Percentiles rank a stretch among this genome's conserved stretches.
Conservation (phyloP, 768 basidiomycete genomes). For the Suillus hirtellus region DNA sequence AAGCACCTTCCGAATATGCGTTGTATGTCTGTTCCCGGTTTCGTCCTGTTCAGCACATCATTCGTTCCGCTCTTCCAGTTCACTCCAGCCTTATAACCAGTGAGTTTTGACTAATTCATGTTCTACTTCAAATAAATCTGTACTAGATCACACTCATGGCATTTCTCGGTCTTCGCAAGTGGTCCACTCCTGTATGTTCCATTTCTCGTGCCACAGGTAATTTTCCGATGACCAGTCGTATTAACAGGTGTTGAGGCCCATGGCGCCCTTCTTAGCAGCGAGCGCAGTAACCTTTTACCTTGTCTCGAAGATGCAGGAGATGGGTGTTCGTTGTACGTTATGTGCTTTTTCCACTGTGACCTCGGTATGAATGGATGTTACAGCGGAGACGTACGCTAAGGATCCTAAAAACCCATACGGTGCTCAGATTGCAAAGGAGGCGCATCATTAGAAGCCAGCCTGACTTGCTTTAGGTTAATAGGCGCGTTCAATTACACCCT, state of each 20-base stretch:
- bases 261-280: not conserved
- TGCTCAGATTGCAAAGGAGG: not conserved
- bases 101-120: not conserved
- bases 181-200: not conserved
- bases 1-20: not conserved
- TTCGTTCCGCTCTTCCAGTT: not conserved
- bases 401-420: not conserved
- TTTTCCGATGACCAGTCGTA: not conserved
- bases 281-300: not conserved
- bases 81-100: not conserved
- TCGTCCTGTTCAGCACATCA: not conserved
- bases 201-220: not conserved
- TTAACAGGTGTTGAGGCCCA: slow-evolving; percentile 1
- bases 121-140: not conserved
- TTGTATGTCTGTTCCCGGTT: not conserved
- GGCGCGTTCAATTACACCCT: not conserved
- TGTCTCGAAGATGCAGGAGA: not conserved
- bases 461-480: not conserved
- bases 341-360: not conserved
- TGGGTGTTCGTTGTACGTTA: not conserved
- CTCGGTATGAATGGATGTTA: not conserved
- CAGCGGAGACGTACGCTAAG: not conserved
- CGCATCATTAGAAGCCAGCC: not conserved
- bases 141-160: not conserved
- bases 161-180: not conserved